Conservation (phyloP, 305 asterid genomes). For the Solanum chacoense region DNA sequence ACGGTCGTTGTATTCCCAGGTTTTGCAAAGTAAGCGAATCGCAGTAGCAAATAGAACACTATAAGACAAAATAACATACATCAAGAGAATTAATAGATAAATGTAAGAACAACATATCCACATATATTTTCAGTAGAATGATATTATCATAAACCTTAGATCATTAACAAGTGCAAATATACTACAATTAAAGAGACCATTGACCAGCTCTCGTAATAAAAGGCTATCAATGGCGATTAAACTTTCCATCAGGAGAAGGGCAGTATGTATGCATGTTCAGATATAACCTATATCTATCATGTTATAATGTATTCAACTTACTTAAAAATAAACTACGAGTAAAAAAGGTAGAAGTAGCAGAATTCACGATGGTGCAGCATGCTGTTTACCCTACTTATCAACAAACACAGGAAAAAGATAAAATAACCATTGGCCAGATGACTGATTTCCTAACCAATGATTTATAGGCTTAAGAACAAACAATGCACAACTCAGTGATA, state of each 20-base stretch:
- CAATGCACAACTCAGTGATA: neutral
- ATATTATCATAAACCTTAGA: neutral
- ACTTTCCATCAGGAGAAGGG: neutral
- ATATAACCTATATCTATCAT: neutral
- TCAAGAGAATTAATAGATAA: neutral
- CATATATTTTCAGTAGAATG: neutral
- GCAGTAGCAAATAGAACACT: constrained; percentile 80
- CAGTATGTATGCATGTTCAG: neutral
- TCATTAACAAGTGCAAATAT: neutral
- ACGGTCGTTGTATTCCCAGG: constrained; percentile 97
- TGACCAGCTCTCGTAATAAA: neutral
- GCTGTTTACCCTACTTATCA: neutral
- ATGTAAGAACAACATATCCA: neutral
- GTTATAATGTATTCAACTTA: neutral
- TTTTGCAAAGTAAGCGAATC: constrained; percentile 76
- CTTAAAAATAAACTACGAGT: neutral
- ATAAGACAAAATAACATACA: constrained; percentile 18
- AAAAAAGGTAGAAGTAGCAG: neutral
- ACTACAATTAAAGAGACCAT: neutral
- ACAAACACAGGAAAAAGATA: neutral
- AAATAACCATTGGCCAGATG: neutral
- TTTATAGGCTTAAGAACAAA: neutral
- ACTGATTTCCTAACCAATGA: neutral
- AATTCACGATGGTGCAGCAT: neutral
- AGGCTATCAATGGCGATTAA: neutral